These are phyloP conservation scores for Wickerhamomyces alni DNA, from an alignment of 805 yeast species.

Conservation along the genomic window DNA sequence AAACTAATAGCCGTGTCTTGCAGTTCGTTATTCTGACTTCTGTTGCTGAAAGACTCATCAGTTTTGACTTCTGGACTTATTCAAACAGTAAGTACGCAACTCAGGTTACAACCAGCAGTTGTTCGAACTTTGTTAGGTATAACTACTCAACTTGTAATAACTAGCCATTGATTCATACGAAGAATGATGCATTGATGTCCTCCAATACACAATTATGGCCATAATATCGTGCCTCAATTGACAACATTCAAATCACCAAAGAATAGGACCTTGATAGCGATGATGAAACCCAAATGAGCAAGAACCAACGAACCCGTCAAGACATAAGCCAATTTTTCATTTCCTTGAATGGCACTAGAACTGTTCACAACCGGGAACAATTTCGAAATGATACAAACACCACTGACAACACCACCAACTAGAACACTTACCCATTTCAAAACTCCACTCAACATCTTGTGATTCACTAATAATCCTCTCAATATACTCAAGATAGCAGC, in stretches of 20 bases:
- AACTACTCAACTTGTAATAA: no score
- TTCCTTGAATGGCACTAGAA: constrained; percentile 27
- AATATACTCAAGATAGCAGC: constrained; percentile 57
- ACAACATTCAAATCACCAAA: constrained; percentile 38
- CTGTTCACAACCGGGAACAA: constrained; percentile 34
- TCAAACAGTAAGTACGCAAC: no score
- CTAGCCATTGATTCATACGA: no score
- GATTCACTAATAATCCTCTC: constrained; percentile 46
- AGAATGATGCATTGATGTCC: no score
- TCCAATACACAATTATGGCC: no score
- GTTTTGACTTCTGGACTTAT: no score
- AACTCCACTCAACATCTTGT: constrained; percentile 35
- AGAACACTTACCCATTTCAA: constrained; percentile 61
- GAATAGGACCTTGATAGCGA: constrained; percentile 61
- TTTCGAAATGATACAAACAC: constrained; percentile 46
- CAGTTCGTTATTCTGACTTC: not conserved
- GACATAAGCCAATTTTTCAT: constrained; percentile 30
- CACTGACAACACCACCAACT: constrained; percentile 56
- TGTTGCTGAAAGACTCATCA: no score
- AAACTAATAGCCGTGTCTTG: not conserved
- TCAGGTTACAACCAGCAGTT: no score
- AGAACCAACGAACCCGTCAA: constrained; percentile 37
- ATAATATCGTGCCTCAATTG: not conserved
- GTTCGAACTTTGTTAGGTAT: no score
- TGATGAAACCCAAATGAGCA: constrained; percentile 51